Evolutionary conservation across 2,329 filamentous ascomycete genomes (phyloP).

Genomic region (Colletotrichum sidae): DNA sequence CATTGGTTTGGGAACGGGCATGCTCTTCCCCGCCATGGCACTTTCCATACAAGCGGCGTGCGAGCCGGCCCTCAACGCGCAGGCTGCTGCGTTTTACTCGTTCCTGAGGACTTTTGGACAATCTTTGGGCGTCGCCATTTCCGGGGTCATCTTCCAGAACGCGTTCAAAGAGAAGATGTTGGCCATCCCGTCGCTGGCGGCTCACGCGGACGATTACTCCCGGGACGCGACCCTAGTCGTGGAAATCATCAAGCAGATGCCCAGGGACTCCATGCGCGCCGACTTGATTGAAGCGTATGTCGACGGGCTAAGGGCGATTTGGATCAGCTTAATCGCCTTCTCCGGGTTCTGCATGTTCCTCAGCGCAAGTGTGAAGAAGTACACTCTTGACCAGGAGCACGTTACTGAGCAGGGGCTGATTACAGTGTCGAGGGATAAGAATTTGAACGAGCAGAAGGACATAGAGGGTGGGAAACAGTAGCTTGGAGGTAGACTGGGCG

Average conservation of each 20-base stretch:
- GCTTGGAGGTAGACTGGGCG: neutral
- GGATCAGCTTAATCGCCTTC: slow-evolving; percentile 47
- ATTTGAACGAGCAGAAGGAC: slow-evolving; percentile 9
- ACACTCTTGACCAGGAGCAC: slow-evolving; percentile 48
- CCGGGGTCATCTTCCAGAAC: slow-evolving; percentile 78
- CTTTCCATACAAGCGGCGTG: slow-evolving; percentile 73
- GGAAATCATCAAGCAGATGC: slow-evolving; percentile 66
- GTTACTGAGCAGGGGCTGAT: slow-evolving; percentile 43
- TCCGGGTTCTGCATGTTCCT: slow-evolving; percentile 46
- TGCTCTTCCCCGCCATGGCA: slow-evolving; percentile 73
- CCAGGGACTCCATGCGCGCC: slow-evolving; percentile 26
- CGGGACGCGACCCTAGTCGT: slow-evolving; percentile 70
- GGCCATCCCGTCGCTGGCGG: slow-evolving; percentile 58
- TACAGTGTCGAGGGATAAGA: slow-evolving; percentile 13
- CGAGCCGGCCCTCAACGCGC: slow-evolving; percentile 55
- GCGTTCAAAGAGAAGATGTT: slow-evolving; percentile 64
- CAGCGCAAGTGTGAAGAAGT: slow-evolving; percentile 45
- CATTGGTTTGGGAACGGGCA: slow-evolving; percentile 70
- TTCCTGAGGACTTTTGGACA: slow-evolving; percentile 76
- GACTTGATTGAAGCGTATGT: slow-evolving; percentile 48
- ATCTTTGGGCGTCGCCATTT: slow-evolving; percentile 73
- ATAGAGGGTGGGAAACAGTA: neutral
- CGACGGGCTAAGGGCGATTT: slow-evolving; percentile 48
- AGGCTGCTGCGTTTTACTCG: slow-evolving; percentile 74
- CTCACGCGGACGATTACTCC: slow-evolving; percentile 57